Evolutionary conservation across 2,329 filamentous ascomycete genomes (phyloP), one percentile per base, ranked within the genome.

Genomic region (Trichophyton simii): DNA sequence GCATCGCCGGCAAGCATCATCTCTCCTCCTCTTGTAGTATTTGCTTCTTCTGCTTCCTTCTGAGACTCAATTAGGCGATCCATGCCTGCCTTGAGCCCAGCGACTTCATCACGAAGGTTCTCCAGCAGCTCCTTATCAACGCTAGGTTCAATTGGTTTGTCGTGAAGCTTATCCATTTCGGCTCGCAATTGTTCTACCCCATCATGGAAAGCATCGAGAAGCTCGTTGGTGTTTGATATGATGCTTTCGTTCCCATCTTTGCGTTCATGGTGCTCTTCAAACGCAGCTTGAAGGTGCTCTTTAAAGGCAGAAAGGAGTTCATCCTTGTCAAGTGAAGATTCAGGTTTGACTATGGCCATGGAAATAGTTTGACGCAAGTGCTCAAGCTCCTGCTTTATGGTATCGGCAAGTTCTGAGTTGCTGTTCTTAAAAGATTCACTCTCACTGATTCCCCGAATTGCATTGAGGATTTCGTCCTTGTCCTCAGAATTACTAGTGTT

Each of bases 51-150:
- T n/a, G 67, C 66, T 3, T 76, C 75, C 34, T 71, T 71, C 46
- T 73, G 72, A 22, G 72, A 62, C 25, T 87, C 83, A n/a, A 88
- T 87, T 44, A 96, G 79, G 20, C 81, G 80, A 61, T 91, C 87
- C 65, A 96, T 88, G 57, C 96, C 91, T 1, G 83, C 80, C 60
- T 86, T 85, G 15, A 97, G 80, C 44, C 81, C 82, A 50, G 87
- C 85, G 7, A 97, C 78, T 0, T 91, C 91, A n/a, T 85, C 82
- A 71, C 88, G 95, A 61, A 97, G 80, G 0, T 89, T 89, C 63
- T 96, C 89, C 0, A 96, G 79, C 59, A 96, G 91, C 73, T 96
- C 91, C 65, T 95, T 89, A 63, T 88, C 92, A 62, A 89, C 86
- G 0, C 87, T 91, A 73, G 92, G 81, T 67, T 95, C 91, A 0